Percentiles rank a stretch among this genome's conserved stretches.
phyloP scores from a whole-genome alignment of 2,329 filamentous ascomycete species.

The Bertia moriformis region DNA sequence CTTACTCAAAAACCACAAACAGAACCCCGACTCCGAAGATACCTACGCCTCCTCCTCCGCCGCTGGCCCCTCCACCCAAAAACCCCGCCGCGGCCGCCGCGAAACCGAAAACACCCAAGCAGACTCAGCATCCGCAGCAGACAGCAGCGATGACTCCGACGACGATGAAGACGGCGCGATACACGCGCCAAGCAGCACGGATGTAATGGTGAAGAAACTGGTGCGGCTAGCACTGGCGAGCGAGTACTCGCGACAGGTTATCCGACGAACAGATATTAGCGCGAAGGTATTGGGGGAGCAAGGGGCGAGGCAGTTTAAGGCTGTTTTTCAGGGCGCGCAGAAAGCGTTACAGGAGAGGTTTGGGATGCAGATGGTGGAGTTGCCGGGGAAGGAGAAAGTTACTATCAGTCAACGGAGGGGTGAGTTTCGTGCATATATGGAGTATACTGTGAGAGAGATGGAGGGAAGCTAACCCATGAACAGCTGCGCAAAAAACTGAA shows the following conservation, averaged over 20 bases:
- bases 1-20: not conserved
- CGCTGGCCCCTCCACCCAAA: not conserved
- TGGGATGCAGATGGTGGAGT: slow-evolving; percentile 47
- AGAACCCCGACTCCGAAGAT: not conserved
- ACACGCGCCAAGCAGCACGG: not conserved
- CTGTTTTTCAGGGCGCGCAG: slow-evolving; percentile 41
- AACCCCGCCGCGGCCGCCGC: not conserved
- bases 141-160: not conserved
- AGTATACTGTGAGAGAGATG: not conserved
- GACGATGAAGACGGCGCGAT: not conserved
- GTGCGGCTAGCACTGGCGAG: slow-evolving; percentile 45
- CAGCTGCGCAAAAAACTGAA: slow-evolving; percentile 11
- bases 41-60: not conserved
- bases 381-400: slow-evolving; percentile 41
- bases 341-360: slow-evolving; percentile 32
- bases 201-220: slow-evolving; percentile 38
- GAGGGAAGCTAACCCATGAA: not conserved
- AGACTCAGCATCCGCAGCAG: not conserved
- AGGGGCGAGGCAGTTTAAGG: slow-evolving; percentile 33
- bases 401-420: slow-evolving; percentile 40
- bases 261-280: slow-evolving; percentile 41
- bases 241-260: slow-evolving; percentile 41
- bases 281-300: slow-evolving; percentile 41
- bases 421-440: slow-evolving; percentile 13
- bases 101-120: too few species aligned